These are phyloP conservation scores for Schizonepeta tenuifolia DNA, from an alignment of 257 asterid genomes.

Conservation along the genomic window DNA sequence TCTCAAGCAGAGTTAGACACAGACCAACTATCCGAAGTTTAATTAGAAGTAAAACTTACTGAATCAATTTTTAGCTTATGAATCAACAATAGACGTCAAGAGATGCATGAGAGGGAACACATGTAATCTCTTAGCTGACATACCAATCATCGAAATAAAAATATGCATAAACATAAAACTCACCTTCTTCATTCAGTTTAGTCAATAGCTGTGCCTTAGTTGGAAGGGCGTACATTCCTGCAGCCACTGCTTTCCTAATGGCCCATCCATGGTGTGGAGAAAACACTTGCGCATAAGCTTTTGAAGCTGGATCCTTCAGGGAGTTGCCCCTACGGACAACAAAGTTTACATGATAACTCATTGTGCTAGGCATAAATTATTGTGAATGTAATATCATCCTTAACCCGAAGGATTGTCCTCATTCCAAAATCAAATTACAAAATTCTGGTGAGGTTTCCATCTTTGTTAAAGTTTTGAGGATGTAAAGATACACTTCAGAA, in stretches of 20 bases:
- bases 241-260: conserved; percentile 83
- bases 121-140: conserved; percentile 7
- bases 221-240: conserved; percentile 97
- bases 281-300: conserved; percentile 82
- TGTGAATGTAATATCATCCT: not conserved
- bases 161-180: conserved; percentile 38
- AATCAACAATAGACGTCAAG: not conserved
- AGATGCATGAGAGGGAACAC: not conserved
- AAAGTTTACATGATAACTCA: not conserved
- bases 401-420: not conserved
- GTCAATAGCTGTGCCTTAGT: conserved; percentile 73
- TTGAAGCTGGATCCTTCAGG: conserved; percentile 83
- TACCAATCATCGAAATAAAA: not conserved
- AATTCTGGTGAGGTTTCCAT: not conserved
- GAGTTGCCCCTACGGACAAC: conserved; percentile 63
- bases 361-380: not conserved
- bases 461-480: not conserved
- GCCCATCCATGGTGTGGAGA: conserved; percentile 97
- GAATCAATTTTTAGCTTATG: not conserved
- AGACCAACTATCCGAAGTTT: not conserved
- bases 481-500: conserved; percentile 6
- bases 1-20: not conserved
- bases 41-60: not conserved
- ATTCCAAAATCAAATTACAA: not conserved
- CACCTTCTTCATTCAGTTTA: conserved; percentile 93